Percentiles rank a stretch among this genome's conserved stretches.
phyloP scores from a whole-genome alignment of 768 basidiomycete genomes.

The Hygrocybe punicea region DNA sequence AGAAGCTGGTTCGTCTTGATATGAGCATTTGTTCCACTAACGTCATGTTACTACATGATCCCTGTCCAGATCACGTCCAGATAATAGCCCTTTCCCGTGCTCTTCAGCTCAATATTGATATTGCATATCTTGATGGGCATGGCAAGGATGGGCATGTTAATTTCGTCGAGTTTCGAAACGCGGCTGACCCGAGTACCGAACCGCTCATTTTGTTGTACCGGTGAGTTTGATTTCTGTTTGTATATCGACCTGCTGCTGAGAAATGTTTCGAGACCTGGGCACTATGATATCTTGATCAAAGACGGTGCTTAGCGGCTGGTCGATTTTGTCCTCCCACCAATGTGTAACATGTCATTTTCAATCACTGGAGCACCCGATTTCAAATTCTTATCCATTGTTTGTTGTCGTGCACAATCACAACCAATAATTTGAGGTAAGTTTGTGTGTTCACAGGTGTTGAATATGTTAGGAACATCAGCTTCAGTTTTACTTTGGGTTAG shows the following conservation, averaged over 20 bases:
- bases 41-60: neutral
- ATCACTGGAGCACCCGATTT: no score
- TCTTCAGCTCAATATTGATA: slow-evolving; percentile 59
- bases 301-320: neutral
- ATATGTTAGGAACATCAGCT: no score
- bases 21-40: slow-evolving; percentile 16
- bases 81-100: slow-evolving; percentile 73
- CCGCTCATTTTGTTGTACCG: slow-evolving; percentile 72
- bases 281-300: slow-evolving; percentile 64
- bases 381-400: no score
- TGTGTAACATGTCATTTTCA: no score
- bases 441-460: no score
- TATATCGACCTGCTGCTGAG: slow-evolving; percentile 3
- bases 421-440: no score
- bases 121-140: slow-evolving; percentile 80
- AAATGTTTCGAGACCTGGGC: slow-evolving; percentile 63
- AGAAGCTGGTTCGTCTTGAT: slow-evolving; percentile 58
- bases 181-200: slow-evolving; percentile 39
- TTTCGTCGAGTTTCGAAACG: slow-evolving; percentile 63
- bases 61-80: slow-evolving; percentile 69
- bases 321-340: no score
- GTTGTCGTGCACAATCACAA: no score
- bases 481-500: no score
- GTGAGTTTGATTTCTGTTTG: slow-evolving; percentile 35
- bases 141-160: slow-evolving; percentile 50